A percentile compares a stretch with the other conserved stretches of the same genome.
Conservation (phyloP, 129 eudicot genomes). For the Oenanthe sinensis region DNA sequence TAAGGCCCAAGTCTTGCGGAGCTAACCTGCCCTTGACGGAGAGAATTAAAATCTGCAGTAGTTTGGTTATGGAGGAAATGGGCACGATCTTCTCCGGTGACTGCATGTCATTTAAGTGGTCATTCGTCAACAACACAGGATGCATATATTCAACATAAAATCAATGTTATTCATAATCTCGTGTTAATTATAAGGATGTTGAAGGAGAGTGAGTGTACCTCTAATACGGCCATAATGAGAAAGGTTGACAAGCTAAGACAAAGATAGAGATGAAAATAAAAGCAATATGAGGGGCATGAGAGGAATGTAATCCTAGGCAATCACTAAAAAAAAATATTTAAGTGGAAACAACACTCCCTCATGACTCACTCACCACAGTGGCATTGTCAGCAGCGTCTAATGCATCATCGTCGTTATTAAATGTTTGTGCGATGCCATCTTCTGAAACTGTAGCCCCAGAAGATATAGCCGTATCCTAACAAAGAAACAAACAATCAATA, state of each 20-base stretch:
- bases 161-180: no score
- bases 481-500: not conserved
- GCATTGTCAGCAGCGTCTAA: slow-evolving; percentile 51
- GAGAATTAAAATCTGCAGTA: slow-evolving; percentile 84
- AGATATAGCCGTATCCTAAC: slow-evolving; percentile 46
- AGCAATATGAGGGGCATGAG: no score
- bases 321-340: no score
- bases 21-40: slow-evolving; percentile 69
- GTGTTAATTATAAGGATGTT: not conserved
- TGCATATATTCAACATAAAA: no score
- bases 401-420: slow-evolving; percentile 60
- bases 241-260: slow-evolving; percentile 73
- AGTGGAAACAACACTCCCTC: no score
- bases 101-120: slow-evolving; percentile 35
- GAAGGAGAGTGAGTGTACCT: slow-evolving; percentile 37
- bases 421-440: slow-evolving; percentile 47
- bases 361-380: slow-evolving; percentile 68
- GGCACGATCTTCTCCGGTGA: slow-evolving; percentile 80
- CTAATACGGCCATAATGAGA: slow-evolving; percentile 73
- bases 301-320: no score
- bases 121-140: no score
- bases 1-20: not conserved
- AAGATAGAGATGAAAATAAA: slow-evolving; percentile 4
- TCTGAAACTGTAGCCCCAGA: slow-evolving; percentile 36
- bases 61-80: slow-evolving; percentile 91